Conservation (phyloP, 305 asterid species). For the Ilex paraguariensis region DNA sequence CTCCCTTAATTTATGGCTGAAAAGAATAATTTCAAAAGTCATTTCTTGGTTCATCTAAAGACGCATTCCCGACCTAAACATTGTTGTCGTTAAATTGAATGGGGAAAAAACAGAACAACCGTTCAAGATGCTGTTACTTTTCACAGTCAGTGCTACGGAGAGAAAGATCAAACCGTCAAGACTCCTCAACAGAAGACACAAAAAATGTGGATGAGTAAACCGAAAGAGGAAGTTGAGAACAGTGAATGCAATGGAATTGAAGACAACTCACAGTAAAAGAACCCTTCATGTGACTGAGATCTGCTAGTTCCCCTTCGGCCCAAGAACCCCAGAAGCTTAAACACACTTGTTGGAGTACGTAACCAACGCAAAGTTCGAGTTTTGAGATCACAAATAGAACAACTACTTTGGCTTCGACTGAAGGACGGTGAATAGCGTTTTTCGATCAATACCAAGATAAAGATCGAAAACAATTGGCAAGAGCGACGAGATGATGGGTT, state of each 20-base stretch:
- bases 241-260: too few species aligned
- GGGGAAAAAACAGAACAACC: too few species aligned
- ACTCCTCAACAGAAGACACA: background rate
- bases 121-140: too few species aligned
- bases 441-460: background rate
- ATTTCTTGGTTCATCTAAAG: too few species aligned
- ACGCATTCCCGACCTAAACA: too few species aligned
- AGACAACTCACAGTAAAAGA: background rate
- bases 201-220: background rate
- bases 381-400: background rate
- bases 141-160: background rate
- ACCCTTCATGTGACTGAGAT: background rate
- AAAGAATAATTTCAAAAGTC: too few species aligned
- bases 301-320: background rate
- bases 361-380: background rate
- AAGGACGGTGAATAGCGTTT: background rate
- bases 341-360: too few species aligned
- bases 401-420: background rate
- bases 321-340: background rate
- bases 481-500: background rate
- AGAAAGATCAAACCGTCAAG: background rate
- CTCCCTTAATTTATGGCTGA: background rate
- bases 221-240: background rate
- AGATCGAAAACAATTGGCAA: background rate
- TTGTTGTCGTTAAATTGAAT: too few species aligned